These are phyloP conservation scores for Tolypocladium tundrense DNA, from an alignment of 2,329 filamentous ascomycete species.

Conservation along the genomic window DNA sequence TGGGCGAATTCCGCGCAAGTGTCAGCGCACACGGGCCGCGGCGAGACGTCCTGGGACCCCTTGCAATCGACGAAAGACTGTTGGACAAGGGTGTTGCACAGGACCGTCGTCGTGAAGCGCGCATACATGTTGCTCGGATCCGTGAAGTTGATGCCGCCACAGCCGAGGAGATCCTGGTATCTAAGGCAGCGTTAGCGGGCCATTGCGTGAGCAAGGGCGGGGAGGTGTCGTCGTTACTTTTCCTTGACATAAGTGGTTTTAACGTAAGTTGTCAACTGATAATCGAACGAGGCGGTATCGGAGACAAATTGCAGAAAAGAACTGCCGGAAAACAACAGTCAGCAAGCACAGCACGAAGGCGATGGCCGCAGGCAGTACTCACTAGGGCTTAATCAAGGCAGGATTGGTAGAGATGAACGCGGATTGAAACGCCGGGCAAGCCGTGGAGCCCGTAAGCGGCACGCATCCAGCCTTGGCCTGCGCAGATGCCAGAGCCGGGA, in stretches of 20 bases:
- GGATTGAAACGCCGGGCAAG: slow-evolving; percentile 62
- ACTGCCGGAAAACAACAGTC: slow-evolving; percentile 32
- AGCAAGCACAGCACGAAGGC: background rate
- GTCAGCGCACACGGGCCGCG: slow-evolving; percentile 76
- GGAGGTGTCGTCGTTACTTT: slow-evolving; percentile 50
- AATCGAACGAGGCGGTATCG: slow-evolving; percentile 66
- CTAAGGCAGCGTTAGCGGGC: slow-evolving; percentile 31
- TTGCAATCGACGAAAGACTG: slow-evolving; percentile 66
- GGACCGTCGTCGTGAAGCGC: slow-evolving; percentile 80
- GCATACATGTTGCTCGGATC: slow-evolving; percentile 81
- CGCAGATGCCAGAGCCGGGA: slow-evolving; percentile 24
- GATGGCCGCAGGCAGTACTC: slow-evolving; percentile 21
- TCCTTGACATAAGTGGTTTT: slow-evolving; percentile 61
- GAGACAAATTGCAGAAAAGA: slow-evolving; percentile 80
- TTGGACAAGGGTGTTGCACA: slow-evolving; percentile 92
- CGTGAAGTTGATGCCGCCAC: slow-evolving; percentile 62
- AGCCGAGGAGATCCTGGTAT: slow-evolving; percentile 75
- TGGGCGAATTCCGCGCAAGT: slow-evolving; percentile 79
- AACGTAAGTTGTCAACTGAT: slow-evolving; percentile 62
- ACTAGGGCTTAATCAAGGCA: slow-evolving; percentile 53
- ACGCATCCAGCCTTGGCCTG: slow-evolving; percentile 38
- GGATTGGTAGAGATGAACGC: slow-evolving; percentile 60
- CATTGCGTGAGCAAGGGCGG: background rate
- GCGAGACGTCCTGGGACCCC: slow-evolving; percentile 46
- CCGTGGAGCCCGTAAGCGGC: slow-evolving; percentile 57